These are phyloP conservation scores for Trichoderma semiorbis DNA, from an alignment of 2,329 filamentous ascomycete genomes.

Conservation along the genomic window DNA sequence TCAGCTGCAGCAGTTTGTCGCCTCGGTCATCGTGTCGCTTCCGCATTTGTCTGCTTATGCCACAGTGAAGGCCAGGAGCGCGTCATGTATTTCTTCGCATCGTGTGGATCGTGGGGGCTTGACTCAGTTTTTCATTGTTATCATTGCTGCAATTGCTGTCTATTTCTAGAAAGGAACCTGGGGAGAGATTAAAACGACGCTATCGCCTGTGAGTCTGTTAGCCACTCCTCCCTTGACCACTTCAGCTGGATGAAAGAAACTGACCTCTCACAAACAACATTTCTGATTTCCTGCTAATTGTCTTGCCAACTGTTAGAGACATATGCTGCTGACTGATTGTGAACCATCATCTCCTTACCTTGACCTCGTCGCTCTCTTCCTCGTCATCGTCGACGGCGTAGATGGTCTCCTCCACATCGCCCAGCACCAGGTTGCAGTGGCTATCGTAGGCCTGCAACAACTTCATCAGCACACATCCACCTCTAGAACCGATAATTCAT, in stretches of 20 bases:
- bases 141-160: constrained; percentile 10
- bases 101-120: neutral
- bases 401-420: constrained; percentile 96
- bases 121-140: neutral
- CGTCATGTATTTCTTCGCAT: neutral
- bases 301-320: constrained; percentile 51
- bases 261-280: constrained; percentile 97
- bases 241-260: constrained; percentile 25
- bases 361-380: constrained; percentile 71
- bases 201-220: constrained; percentile 55
- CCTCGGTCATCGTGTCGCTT: neutral
- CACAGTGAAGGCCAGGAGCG: neutral
- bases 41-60: neutral
- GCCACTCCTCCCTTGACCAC: neutral
- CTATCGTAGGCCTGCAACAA: constrained; percentile 83
- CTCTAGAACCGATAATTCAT: neutral
- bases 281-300: constrained; percentile 93
- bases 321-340: neutral
- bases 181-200: constrained; percentile 69
- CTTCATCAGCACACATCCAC: constrained; percentile 11
- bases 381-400: constrained; percentile 88
- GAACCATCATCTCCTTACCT: constrained; percentile 46
- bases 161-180: constrained; percentile 43
- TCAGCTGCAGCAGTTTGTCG: neutral
- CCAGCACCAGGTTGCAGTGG: constrained; percentile 94